Conservation (phyloP, 2,329 filamentous ascomycete species). For the Dryadomyces sulphureus region DNA sequence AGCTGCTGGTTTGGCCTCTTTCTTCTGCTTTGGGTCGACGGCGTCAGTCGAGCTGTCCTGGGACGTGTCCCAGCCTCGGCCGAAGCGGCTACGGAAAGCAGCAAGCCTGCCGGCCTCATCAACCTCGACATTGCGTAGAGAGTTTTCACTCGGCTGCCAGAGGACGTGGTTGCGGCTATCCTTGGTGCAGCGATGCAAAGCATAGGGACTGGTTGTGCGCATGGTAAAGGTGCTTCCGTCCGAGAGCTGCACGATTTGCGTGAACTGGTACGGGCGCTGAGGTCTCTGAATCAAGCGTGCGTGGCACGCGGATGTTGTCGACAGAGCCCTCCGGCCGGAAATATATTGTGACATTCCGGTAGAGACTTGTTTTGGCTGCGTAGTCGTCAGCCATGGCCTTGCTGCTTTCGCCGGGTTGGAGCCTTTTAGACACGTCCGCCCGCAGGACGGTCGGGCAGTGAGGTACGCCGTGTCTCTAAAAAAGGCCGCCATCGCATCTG, state of each 20-base stretch:
- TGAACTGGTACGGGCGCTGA: conserved; percentile 91
- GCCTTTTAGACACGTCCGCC: neutral
- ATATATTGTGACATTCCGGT: too few relatives aligned
- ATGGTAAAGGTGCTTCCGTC: conserved; percentile 77
- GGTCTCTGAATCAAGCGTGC: conserved; percentile 77
- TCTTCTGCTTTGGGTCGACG: conserved; percentile 7
- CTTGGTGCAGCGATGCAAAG: conserved; percentile 48
- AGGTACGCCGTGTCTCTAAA: neutral
- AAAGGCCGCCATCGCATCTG: neutral
- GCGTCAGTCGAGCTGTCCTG: conserved; percentile 15
- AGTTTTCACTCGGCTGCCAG: conserved; percentile 78
- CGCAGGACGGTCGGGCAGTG: neutral
- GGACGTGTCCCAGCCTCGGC: conserved; percentile 61
- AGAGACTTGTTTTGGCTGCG: conserved; percentile 8
- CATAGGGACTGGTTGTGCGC: conserved; percentile 58
- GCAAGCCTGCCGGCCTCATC: conserved; percentile 86
- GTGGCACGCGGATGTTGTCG: conserved; percentile 38
- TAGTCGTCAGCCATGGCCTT: neutral
- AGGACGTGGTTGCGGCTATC: conserved; percentile 80
- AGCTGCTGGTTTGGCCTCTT: neutral
- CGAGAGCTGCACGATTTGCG: conserved; percentile 84
- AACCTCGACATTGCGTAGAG: conserved; percentile 75
- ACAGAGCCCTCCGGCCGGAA: conserved; percentile 17
- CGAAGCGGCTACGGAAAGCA: conserved; percentile 75
- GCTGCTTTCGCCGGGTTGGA: neutral